Evolutionary conservation across 129 eudicot genomes (phyloP), one percentile per base, ranked within the genome.

Genomic region (Centella asiatica): DNA sequence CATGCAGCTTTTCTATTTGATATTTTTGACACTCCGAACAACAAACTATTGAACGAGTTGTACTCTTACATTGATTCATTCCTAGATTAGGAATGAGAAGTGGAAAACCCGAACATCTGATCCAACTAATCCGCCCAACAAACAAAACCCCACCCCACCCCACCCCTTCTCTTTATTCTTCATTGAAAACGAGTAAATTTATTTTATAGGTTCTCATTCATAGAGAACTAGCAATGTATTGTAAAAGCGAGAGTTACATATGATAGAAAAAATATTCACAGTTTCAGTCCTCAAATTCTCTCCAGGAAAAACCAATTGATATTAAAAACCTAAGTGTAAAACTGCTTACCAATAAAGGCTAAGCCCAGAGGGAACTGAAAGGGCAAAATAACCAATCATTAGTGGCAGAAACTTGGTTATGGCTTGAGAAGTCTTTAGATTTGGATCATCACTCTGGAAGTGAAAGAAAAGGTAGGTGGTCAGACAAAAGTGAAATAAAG

Each of bases 331-430:
- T 2, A 20, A 53, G 48, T 20, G 48, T 33, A 36, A 36, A 74
- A 47, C 34, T 34, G 60, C 86, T 75, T 64, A 87, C 99, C 99
- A 93, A 55, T 93, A 93, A 63, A 93, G 96, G 68, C 99, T 83
- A 64, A 93, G 75, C 69, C 99, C 99, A 36, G 99, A 93, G 68
- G 99, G 99, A 64, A 93, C 99, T 34, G 99, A 87, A 31, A 93
- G 89, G 51, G 99, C 77, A 69, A 93, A 93, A 70, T 93, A 93
- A 66, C 99, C 99, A 52, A 88, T 82, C 96, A 93, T 80, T 71
- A 93, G 73, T 0, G 99, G 99, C 42, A 93, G 73, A 47, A 93
- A 78, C 71, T 72, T 80, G 59, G 96, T 85, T 60, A 93, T 73
- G 69, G 89, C 81, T 77, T 93, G 99, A 70, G 99, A 82, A 60